Conservation (phyloP, 768 basidiomycete genomes). For the Termitomyces sp. region DNA sequence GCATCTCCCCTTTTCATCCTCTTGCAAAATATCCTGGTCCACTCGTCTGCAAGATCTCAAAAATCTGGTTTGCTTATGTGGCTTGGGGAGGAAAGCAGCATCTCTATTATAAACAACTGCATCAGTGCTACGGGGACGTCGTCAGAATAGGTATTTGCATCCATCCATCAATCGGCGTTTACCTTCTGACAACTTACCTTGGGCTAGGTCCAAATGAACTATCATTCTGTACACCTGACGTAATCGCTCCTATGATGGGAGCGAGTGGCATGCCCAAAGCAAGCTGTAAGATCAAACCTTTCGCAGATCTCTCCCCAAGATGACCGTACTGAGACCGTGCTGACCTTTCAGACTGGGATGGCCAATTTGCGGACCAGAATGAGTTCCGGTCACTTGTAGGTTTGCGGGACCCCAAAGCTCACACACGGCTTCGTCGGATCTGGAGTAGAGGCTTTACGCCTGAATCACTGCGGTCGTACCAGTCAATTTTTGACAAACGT, state of each 20-base stretch:
- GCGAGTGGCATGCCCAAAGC: neutral
- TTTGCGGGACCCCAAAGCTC: constrained; percentile 18
- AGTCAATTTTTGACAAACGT: constrained; percentile 12
- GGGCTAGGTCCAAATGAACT: neutral
- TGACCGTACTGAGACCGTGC: neutral
- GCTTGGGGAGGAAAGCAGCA: constrained; percentile 38
- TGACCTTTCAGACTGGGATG: neutral
- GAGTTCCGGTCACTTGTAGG: constrained; percentile 1
- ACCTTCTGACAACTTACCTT: neutral
- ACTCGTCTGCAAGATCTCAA: constrained; percentile 33
- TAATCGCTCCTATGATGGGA: neutral
- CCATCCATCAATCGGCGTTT: neutral
- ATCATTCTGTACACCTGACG: neutral
- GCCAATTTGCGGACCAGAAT: neutral
- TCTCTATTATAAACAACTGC: constrained; percentile 38
- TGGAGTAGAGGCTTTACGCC: constrained; percentile 38
- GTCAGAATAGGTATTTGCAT: neutral
- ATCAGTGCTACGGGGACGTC: constrained; percentile 45
- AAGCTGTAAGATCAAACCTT: neutral
- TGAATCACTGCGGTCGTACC: constrained; percentile 27
- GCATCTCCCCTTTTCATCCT: neutral
- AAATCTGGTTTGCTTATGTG: constrained; percentile 31
- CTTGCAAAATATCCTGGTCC: constrained; percentile 30
- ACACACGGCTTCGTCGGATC: constrained; percentile 34
- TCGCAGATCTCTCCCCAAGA: neutral